Evolutionary conservation across 2,329 filamentous ascomycete genomes (phyloP), one percentile per base, ranked within the genome.

Genomic region (Fusarium coffeatum): DNA sequence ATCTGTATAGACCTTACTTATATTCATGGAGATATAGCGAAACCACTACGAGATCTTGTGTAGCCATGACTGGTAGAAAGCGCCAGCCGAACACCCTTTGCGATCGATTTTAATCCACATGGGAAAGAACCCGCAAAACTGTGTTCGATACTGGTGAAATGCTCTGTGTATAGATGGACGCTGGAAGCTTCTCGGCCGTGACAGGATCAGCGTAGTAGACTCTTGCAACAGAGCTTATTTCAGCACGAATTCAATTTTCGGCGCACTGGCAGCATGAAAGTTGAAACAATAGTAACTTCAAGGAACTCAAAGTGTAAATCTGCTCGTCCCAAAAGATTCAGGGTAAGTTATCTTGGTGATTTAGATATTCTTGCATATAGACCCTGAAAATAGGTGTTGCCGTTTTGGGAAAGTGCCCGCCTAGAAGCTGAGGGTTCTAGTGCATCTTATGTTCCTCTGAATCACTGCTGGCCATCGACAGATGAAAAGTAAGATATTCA

Each of bases 401-500:
- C 49, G 18, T 40, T 51, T 51, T 16, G 23, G 49, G 49, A 51
- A 51, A 51, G 18, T 41, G 32, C 49, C 49, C 34, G 18, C 18
- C 3, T 37, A 37, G 18, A 2, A 37, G 34, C 34, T 40, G n/a
- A 25, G 16, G 49, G 6, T 16, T 41, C 13, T 41, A 51, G 23
- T 20, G 32, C 22, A 37, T 6, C 28, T 13, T 13, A n/a, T 25
- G 45, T 22, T 47, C 45, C 25, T 37, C 45, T 32, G n/a, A 23
- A 48, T 32, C 27, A 48, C n/a, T 30, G n/a, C 28, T 22, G 34
- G 34, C 9, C 18, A 37, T 37, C 6, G 6, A 37, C 18, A 9
- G 34, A n/a, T 37, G 34, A 6, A 34, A 23, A 3, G 8, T 18
- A 18, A 23, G 16, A 18, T 47, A 20, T n/a, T 27, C 18, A 11